Evolutionary conservation across 352 stramenopile genomes (phyloP).

Genomic region (Globisporangium middletonii): DNA sequence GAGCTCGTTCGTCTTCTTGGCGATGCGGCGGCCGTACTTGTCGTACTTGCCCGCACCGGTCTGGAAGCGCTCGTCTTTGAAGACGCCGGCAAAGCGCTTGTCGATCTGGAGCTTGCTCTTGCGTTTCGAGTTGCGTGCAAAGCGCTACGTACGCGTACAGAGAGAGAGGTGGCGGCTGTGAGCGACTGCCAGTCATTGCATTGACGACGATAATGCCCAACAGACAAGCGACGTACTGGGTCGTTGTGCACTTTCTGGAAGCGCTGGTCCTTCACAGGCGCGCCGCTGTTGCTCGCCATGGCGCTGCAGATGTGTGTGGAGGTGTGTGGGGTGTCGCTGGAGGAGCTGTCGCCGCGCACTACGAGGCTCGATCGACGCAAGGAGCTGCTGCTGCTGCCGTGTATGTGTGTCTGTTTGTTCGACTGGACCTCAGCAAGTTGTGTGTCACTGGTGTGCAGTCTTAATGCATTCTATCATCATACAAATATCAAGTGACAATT

Average conservation of each 20-base stretch:
- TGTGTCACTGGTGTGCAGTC: too few species aligned
- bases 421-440: too few species aligned
- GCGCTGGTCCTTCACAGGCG: constrained; percentile 53
- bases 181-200: neutral
- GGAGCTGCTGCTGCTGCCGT: neutral
- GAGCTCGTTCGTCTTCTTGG: constrained; percentile 70
- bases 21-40: constrained; percentile 81
- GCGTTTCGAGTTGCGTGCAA: constrained; percentile 70
- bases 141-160: constrained; percentile 28
- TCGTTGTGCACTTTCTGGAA: constrained; percentile 87
- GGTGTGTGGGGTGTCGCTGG: constrained; percentile 1
- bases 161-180: too few species aligned
- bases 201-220: too few species aligned
- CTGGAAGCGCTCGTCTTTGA: constrained; percentile 79
- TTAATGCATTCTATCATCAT: too few species aligned
- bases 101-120: constrained; percentile 85
- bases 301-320: constrained; percentile 3
- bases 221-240: constrained; percentile 29
- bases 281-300: constrained; percentile 30
- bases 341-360: neutral
- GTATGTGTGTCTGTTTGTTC: neutral
- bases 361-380: neutral
- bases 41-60: constrained; percentile 81
- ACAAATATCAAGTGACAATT: too few species aligned
- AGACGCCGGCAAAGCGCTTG: constrained; percentile 58